These are phyloP conservation scores for Obelidium mucronatum DNA, from an alignment of 192 early-diverging fungal genomes.

Conservation along the genomic window DNA sequence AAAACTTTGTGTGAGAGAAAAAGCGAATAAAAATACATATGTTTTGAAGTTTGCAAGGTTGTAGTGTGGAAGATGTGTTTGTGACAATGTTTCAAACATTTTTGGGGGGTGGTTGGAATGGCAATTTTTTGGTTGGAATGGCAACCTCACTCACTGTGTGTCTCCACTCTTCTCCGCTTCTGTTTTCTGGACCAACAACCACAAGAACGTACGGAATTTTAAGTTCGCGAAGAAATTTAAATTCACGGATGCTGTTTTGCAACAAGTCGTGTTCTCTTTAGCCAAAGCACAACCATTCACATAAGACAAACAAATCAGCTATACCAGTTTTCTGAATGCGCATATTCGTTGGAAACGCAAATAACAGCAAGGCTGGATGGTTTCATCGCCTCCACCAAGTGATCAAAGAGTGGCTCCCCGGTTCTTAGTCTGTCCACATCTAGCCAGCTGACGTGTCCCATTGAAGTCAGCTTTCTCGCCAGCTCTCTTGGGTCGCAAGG, in stretches of 20 bases:
- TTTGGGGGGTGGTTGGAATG: too few relatives aligned
- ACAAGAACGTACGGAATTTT: conserved; percentile 14
- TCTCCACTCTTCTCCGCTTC: neutral
- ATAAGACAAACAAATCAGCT: neutral
- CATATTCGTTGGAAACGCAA: conserved; percentile 35
- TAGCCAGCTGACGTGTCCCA: conserved; percentile 25
- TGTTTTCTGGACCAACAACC: neutral
- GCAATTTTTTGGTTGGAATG: too few relatives aligned
- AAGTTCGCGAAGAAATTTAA: conserved; percentile 9
- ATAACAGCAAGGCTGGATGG: conserved; percentile 22
- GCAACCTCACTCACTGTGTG: too few relatives aligned
- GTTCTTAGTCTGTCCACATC: conserved; percentile 12
- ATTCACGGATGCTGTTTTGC: conserved; percentile 14
- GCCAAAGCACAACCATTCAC: neutral
- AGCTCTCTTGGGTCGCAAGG: conserved; percentile 28
- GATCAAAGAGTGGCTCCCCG: conserved; percentile 26
- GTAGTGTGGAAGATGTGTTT: too few relatives aligned
- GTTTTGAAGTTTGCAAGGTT: too few relatives aligned
- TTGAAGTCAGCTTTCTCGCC: conserved; percentile 6
- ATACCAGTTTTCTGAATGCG: conserved; percentile 25
- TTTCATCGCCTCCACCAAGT: conserved; percentile 14
- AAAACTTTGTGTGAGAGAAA: too few relatives aligned
- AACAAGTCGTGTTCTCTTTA: neutral
- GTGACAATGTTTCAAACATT: too few relatives aligned
- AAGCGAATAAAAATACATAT: too few relatives aligned